Percentiles rank a stretch among this genome's conserved stretches.
phyloP scores from a whole-genome alignment of 441 rosid genomes.

The Cnidoscolus chayamansa region DNA sequence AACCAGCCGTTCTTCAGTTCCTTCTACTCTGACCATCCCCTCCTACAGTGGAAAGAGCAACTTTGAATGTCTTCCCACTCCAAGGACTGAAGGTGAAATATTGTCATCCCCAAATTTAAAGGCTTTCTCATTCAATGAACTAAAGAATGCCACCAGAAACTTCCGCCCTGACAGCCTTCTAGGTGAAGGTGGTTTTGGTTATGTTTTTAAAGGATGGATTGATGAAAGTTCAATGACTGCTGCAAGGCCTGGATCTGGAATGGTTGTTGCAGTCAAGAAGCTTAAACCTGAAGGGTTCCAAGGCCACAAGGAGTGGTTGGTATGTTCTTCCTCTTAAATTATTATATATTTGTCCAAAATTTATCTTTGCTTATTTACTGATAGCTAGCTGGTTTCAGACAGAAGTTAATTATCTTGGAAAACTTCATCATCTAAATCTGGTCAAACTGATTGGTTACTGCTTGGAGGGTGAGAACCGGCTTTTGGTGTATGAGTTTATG shows the following conservation, averaged over 20 bases:
- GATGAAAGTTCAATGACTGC: conserved; percentile 62
- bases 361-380: conserved; percentile 22
- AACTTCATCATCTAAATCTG: conserved; percentile 70
- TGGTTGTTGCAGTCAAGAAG: conserved; percentile 76
- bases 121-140: conserved; percentile 55
- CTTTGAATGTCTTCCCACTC: conserved; percentile 54
- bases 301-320: conserved; percentile 96
- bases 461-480: conserved; percentile 79
- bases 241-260: conserved; percentile 74
- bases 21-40: conserved; percentile 54
- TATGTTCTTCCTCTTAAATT: conserved; percentile 30
- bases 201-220: conserved; percentile 91
- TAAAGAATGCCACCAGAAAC: conserved; percentile 71
- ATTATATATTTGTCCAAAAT: not conserved
- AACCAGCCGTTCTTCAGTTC: conserved; percentile 49
- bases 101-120: conserved; percentile 70
- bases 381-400: conserved; percentile 44
- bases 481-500: conserved; percentile 86
- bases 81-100: conserved; percentile 81
- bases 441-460: conserved; percentile 84
- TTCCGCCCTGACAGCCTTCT: conserved; percentile 81
- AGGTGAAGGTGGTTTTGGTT: conserved; percentile 96
- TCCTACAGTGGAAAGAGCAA: conserved; percentile 45
- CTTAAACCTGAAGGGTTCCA: conserved; percentile 83
- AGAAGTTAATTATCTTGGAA: conserved; percentile 85